Evolutionary conservation across 2,329 filamentous ascomycete species (phyloP).

Genomic region (Purpureocillium takamizusanense): DNA sequence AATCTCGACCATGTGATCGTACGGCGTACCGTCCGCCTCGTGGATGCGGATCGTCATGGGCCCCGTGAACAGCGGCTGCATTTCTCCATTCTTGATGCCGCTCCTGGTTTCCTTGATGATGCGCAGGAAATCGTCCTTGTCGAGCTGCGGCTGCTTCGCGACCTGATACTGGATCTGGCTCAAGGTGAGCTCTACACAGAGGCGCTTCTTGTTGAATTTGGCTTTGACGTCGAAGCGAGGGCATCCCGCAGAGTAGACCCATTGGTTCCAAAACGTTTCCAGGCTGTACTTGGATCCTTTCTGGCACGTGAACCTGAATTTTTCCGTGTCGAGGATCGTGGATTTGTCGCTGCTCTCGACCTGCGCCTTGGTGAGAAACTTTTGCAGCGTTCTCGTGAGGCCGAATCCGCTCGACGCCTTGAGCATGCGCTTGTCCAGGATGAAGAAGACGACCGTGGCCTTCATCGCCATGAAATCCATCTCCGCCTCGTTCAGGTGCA

Average conservation of each 20-base stretch:
- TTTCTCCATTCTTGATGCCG: constrained; percentile 57
- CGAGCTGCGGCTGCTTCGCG: constrained; percentile 38
- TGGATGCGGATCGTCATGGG: constrained; percentile 98
- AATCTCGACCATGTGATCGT: constrained; percentile 96
- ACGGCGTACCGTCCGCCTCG: constrained; percentile 94
- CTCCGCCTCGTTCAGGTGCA: constrained; percentile 78
- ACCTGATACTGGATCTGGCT: constrained; percentile 58
- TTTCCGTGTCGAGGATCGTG: constrained; percentile 62
- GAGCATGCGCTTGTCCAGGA: constrained; percentile 81
- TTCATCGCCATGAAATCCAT: constrained; percentile 87
- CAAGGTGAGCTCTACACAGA: constrained; percentile 88
- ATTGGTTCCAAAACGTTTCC: constrained; percentile 88
- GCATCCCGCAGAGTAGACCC: constrained; percentile 82
- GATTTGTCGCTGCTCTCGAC: constrained; percentile 53
- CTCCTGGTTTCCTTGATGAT: constrained; percentile 73
- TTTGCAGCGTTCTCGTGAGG: constrained; percentile 75
- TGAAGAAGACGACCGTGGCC: constrained; percentile 83
- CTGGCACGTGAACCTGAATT: constrained; percentile 78
- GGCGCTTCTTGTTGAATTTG: constrained; percentile 93
- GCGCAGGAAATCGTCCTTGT: constrained; percentile 70
- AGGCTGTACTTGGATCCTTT: constrained; percentile 80
- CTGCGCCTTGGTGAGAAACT: constrained; percentile 77
- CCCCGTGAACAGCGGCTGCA: constrained; percentile 80
- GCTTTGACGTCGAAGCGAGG: constrained; percentile 81
- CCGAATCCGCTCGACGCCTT: constrained; percentile 79